These are phyloP conservation scores for Nepenthes alata DNA, from an alignment of 179 eudicot genomes.

Conservation along the genomic window DNA sequence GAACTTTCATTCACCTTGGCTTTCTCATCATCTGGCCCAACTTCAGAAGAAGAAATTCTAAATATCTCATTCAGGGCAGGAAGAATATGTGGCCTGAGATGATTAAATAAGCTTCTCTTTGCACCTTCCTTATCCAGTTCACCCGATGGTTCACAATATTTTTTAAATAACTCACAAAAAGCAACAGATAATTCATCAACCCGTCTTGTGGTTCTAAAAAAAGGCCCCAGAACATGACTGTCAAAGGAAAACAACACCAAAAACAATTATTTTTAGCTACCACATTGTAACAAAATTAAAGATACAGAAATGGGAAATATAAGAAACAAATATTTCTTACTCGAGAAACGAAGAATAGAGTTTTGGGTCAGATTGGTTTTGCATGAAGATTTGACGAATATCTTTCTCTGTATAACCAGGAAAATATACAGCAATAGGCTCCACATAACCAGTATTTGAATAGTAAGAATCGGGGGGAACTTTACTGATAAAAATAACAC, in stretches of 20 bases:
- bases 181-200: slow-evolving; percentile 59
- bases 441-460: slow-evolving; percentile 58
- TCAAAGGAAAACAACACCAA: slow-evolving; percentile 10
- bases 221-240: slow-evolving; percentile 68
- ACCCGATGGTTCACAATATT: slow-evolving; percentile 61
- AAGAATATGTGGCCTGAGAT: slow-evolving; percentile 50
- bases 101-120: slow-evolving; percentile 53
- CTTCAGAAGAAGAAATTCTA: slow-evolving; percentile 27
- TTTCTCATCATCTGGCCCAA: slow-evolving; percentile 23
- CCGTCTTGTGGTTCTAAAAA: slow-evolving; percentile 54
- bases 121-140: slow-evolving; percentile 45
- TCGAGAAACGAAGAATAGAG: slow-evolving; percentile 70
- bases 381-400: slow-evolving; percentile 57
- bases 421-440: slow-evolving; percentile 67
- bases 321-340: slow-evolving; percentile 33
- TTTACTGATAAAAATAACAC: slow-evolving; percentile 64
- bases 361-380: slow-evolving; percentile 40
- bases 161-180: slow-evolving; percentile 43
- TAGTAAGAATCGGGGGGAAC: slow-evolving; percentile 68
- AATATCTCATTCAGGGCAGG: slow-evolving; percentile 49
- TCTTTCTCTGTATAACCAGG: slow-evolving; percentile 72
- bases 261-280: background rate
- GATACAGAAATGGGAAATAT: background rate
- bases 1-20: slow-evolving; percentile 23
- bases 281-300: slow-evolving; percentile 1